Conservation (phyloP, 768 basidiomycete species). For the Daedaleopsis sinensis region DNA sequence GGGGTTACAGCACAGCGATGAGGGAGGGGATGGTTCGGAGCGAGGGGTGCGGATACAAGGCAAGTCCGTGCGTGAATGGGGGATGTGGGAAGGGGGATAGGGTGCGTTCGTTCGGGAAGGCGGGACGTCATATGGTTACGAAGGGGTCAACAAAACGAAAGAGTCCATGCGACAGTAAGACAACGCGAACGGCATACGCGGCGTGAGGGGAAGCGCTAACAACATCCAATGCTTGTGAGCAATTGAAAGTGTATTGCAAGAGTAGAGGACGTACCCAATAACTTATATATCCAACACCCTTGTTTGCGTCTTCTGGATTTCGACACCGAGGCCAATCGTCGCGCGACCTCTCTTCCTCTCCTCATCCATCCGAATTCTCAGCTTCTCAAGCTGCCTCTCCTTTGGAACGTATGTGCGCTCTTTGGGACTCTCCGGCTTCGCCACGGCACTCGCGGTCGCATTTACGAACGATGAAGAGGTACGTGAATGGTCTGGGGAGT, state of each 20-base stretch:
- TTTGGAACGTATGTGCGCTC: conserved; percentile 56
- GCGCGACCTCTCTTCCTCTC: conserved; percentile 27
- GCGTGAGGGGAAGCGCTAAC: conserved; percentile 12
- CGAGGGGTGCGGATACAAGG: conserved; percentile 10
- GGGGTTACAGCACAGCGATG: conserved; percentile 9
- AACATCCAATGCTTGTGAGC: too few species aligned
- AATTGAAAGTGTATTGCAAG: background rate
- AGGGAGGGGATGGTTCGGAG: background rate
- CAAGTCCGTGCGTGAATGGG: conserved; percentile 13
- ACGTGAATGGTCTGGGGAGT: conserved; percentile 9
- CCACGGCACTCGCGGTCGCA: conserved; percentile 5
- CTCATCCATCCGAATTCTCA: conserved; percentile 56
- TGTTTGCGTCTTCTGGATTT: conserved; percentile 12
- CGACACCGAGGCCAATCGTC: conserved; percentile 12
- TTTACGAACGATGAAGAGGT: conserved; percentile 17
- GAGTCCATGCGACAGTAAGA: conserved; percentile 13
- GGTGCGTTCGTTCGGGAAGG: conserved; percentile 5
- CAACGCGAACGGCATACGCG: conserved; percentile 13
- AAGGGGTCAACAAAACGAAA: conserved; percentile 9
- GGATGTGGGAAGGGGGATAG: background rate
- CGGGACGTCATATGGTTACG: conserved; percentile 10
- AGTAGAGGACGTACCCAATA: conserved; percentile 14
- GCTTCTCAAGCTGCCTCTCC: conserved; percentile 66
- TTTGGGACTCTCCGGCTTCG: conserved; percentile 19
- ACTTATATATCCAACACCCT: conserved; percentile 22